Evolutionary conservation across 1,284 basidiomycete species (phyloP).

Genomic region (Malassezia nana): DNA sequence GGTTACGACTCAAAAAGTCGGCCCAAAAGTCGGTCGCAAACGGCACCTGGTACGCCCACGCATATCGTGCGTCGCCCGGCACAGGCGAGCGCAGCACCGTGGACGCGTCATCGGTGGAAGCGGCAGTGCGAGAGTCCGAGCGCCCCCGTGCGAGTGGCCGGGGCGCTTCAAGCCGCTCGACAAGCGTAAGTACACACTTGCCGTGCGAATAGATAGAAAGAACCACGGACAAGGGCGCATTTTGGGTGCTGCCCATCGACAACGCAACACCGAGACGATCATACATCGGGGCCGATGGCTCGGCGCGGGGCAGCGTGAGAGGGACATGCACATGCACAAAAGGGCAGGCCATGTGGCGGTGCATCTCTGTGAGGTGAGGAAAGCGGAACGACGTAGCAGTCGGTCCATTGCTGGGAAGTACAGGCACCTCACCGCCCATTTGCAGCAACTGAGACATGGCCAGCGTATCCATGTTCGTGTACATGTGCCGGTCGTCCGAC

Average conservation of each 20-base stretch:
- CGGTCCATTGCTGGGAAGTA: conserved; percentile 31
- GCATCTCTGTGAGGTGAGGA: conserved; percentile 46
- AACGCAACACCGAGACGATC: conserved; percentile 43
- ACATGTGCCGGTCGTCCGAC: conserved; percentile 41
- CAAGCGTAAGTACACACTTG: conserved; percentile 42
- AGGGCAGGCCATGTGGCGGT: conserved; percentile 47
- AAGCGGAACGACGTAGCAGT: conserved; percentile 39
- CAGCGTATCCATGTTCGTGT: conserved; percentile 37
- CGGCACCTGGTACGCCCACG: conserved; percentile 43
- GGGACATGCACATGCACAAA: conserved; percentile 50
- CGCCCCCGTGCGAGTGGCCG: conserved; percentile 33
- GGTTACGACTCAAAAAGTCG: conserved; percentile 45
- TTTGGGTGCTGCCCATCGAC: conserved; percentile 35
- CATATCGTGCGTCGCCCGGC: conserved; percentile 19
- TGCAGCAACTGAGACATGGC: conserved; percentile 32
- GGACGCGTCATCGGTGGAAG: background rate
- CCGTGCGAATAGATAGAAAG: conserved; percentile 49
- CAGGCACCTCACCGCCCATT: conserved; percentile 27
- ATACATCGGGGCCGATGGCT: conserved; percentile 28
- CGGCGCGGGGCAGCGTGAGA: conserved; percentile 44
- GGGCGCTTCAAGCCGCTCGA: conserved; percentile 41
- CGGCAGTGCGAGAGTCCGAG: conserved; percentile 14
- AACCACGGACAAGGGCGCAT: conserved; percentile 36
- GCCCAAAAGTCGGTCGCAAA: conserved; percentile 49
- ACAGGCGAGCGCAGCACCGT: background rate